Base-by-base conservation (phyloP, 495 filamentous ascomycete genomes). In the Penicillium samsonianum region DNA sequence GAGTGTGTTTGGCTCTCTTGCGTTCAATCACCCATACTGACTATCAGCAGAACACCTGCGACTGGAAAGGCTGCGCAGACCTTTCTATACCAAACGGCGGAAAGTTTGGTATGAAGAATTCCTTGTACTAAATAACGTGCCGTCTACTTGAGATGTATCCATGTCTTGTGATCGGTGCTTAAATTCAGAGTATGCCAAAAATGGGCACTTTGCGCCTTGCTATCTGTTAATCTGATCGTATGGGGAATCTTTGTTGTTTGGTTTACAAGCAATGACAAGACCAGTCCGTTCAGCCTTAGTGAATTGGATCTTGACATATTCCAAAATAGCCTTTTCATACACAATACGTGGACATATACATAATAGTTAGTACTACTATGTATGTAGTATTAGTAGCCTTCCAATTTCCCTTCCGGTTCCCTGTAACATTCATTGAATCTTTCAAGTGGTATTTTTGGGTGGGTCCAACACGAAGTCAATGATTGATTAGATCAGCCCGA, bases 41-140 rank as follows among this genome's bases (percentile, higher is more conserved):
- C 38, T 31, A 2, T 26, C 31, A 26, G 4, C 42, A 67, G 64
- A 54, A 67, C 42, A 69, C 62, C 4, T 67, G 63, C 40, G 65
- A 70, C n/a, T 68, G 50, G 35, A 61, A 64, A 14, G 60, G 57
- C 0, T 70, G 67, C 35, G 10, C 67, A 3, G 35, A 63, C 59
- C 50, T 70, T 11, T 25, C 55, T 2, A 2, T 70, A 0, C 60
- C 65, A 0, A 46, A 62, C 22, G 53, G 65, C 2, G 62, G 54
- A 2, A 67, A 64, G 14, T 67, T 70, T 51, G 61, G 49, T 16
- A 23, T 41, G 26, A 59, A 31, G 43, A 44, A 23, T 9, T 6
- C n/a, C 3, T 17, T 38, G 35, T 38, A 17, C n/a, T n/a, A n/a
- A 38, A 17, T 11, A n/a, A n/a, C n/a, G n/a, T 38, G 35, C 35